Evolutionary conservation across 345 rosid genomes (phyloP).

Genomic region (Camelina neglecta): DNA sequence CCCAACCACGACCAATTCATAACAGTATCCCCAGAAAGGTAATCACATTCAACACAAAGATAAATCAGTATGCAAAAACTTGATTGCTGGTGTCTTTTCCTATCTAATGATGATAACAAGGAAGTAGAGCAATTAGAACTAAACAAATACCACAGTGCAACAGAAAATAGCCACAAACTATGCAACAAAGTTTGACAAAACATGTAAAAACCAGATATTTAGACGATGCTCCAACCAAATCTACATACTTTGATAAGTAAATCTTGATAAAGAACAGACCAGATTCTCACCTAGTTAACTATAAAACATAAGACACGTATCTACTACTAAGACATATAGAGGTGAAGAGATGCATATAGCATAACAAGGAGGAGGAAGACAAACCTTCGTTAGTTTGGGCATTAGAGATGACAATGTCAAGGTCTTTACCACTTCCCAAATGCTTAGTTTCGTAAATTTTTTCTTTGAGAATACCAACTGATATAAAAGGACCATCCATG

Average conservation of each 20-base stretch:
- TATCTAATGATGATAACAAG: neutral
- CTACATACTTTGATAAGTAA: neutral
- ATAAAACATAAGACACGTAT: neutral
- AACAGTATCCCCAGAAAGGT: neutral
- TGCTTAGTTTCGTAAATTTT: constrained; percentile 98
- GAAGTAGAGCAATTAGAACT: neutral
- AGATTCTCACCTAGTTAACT: neutral
- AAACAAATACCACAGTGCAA: neutral
- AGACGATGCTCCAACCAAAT: neutral
- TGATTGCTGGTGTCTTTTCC: neutral
- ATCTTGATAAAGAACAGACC: neutral
- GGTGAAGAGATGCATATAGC: too few relatives aligned
- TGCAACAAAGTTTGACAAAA: too few relatives aligned
- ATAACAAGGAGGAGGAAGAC: constrained; percentile 45
- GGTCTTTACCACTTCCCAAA: constrained; percentile 97
- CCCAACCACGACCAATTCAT: constrained; percentile 10
- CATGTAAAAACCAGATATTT: neutral
- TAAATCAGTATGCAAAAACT: neutral
- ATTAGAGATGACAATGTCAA: constrained; percentile 96
- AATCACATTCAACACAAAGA: constrained; percentile 4
- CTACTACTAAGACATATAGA: neutral
- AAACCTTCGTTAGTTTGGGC: constrained; percentile 99
- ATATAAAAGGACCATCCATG: constrained; percentile 95
- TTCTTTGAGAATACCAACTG: constrained; percentile 97
- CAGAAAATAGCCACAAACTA: neutral